Base-by-base conservation (phyloP, 768 basidiomycete genomes). In the Mycena amicta region DNA sequence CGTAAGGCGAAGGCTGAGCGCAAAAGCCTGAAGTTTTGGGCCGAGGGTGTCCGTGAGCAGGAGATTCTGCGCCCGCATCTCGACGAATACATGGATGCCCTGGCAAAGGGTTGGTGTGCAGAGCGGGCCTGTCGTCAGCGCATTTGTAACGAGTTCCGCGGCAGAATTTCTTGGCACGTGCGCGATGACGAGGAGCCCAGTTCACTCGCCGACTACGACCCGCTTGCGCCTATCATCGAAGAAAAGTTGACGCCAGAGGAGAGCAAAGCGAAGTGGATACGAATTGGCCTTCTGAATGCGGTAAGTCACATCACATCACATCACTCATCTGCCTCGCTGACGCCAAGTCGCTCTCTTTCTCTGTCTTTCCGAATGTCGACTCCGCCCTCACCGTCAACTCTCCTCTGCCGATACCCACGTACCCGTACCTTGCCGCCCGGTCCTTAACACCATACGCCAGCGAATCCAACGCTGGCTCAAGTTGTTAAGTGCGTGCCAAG, bases 131-230 rank as follows among this genome's bases (percentile, higher is more conserved):
- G 49, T 29, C 22, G 46, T 2, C 53, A 47, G 11, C 26, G 37
- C 5, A 31, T 55, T 26, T 55, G 53, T 15, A 55, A 55, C 18
- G 53, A 55, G 20, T 55, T 33, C 20, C 43, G 49, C 30, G 53
- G 30, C 11, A 26, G 45, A 3, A n/a, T 55, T 5, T 39, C 40
- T 12, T 55, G 53, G 53, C 27, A 18, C 2, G 1, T 49, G 13
- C 29, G 30, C 4, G 53, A 55, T 29, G n/a, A 47, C 23, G 45
- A 45, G 5, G 53, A 55, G 45, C 53, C 53, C 6, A 23, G 12
- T 4, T 13, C 37, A 23, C 43, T 39, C 12, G 37, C 37, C n/a
- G 37, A 39, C 12, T 45, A 22, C n/a, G 43, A 55, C 43, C 29
- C 41, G 18, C 37, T 39, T 11, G 37, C 37, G 11, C 13, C 6